Conservation (phyloP, 345 rosid genomes). For the Populus ilicifolia region DNA sequence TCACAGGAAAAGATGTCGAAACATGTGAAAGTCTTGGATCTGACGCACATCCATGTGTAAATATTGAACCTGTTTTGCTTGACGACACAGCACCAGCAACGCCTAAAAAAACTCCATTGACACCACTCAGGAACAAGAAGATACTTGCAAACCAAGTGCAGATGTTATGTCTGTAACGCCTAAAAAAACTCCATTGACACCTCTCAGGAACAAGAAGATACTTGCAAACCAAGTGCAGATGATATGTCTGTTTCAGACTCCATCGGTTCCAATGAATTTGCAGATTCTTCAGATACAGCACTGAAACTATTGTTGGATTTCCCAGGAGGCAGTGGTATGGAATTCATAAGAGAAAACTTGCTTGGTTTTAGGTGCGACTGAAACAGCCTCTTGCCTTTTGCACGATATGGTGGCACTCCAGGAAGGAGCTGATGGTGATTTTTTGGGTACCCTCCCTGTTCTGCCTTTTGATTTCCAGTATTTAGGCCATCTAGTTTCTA, state of each 20-base stretch:
- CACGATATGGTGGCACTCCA: not conserved
- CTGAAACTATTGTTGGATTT: slow-evolving; percentile 74
- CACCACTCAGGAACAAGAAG: slow-evolving; percentile 12
- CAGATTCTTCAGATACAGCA: slow-evolving; percentile 72
- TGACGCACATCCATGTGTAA: slow-evolving; percentile 45
- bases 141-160: slow-evolving; percentile 31
- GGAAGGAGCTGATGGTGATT: slow-evolving; percentile 4
- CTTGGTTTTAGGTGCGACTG: slow-evolving; percentile 11
- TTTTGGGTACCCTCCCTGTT: not conserved
- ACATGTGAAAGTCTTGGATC: slow-evolving; percentile 45
- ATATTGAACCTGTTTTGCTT: slow-evolving; percentile 48
- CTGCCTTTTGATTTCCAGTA: not conserved
- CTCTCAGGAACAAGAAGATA: slow-evolving; percentile 12
- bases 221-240: slow-evolving; percentile 37
- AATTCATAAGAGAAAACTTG: slow-evolving; percentile 28
- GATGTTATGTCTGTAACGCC: slow-evolving; percentile 31
- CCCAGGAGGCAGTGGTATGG: slow-evolving; percentile 37
- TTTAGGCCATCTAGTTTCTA: not conserved
- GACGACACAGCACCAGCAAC: slow-evolving; percentile 19
- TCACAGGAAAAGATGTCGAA: slow-evolving; percentile 26
- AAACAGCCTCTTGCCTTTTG: not conserved
- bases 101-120: not conserved
- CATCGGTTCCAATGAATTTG: slow-evolving; percentile 46
- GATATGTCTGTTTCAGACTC: slow-evolving; percentile 42
- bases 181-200: not conserved